Conservation (phyloP, 2,329 filamentous ascomycete genomes). For the Zalaria sp. region DNA sequence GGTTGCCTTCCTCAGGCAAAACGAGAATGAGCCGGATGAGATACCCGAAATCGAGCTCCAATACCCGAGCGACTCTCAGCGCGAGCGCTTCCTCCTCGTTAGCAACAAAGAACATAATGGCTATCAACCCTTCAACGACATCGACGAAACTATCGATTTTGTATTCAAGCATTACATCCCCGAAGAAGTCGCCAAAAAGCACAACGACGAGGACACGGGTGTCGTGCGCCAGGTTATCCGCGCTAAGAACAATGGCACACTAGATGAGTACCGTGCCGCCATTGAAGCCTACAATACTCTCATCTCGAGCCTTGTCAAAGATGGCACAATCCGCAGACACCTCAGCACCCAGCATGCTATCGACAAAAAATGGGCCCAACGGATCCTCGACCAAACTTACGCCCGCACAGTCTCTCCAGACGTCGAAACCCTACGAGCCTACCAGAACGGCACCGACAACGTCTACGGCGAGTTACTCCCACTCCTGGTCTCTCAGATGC, state of each 20-base stretch:
- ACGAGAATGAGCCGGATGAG: conserved; percentile 23
- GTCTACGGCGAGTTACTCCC: conserved; percentile 89
- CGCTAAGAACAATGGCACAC: conserved; percentile 50
- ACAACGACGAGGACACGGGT: conserved; percentile 59
- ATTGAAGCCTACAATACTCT: conserved; percentile 65
- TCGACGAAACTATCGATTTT: no score
- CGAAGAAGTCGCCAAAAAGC: conserved; percentile 48
- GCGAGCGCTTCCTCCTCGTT: conserved; percentile 57
- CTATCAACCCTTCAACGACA: conserved; percentile 47
- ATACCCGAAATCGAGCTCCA: conserved; percentile 46
- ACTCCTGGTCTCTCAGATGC: conserved; percentile 69
- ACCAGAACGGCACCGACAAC: conserved; percentile 82
- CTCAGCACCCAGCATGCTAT: conserved; percentile 54
- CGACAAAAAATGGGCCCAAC: conserved; percentile 50
- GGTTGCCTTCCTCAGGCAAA: no score
- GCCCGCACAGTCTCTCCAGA: conserved; percentile 82
- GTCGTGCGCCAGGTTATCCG: conserved; percentile 65
- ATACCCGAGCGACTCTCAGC: conserved; percentile 62
- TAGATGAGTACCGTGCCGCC: conserved; percentile 54
- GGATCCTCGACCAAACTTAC: conserved; percentile 69
- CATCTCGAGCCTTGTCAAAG: conserved; percentile 49
- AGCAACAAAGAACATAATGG: conserved; percentile 45
- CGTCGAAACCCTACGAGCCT: conserved; percentile 69
- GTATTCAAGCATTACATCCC: conserved; percentile 67
- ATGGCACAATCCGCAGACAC: conserved; percentile 59